Percentiles rank a stretch among this genome's conserved stretches.
phyloP scores from a whole-genome alignment of 257 asterid species.

The Jacaranda mimosifolia region DNA sequence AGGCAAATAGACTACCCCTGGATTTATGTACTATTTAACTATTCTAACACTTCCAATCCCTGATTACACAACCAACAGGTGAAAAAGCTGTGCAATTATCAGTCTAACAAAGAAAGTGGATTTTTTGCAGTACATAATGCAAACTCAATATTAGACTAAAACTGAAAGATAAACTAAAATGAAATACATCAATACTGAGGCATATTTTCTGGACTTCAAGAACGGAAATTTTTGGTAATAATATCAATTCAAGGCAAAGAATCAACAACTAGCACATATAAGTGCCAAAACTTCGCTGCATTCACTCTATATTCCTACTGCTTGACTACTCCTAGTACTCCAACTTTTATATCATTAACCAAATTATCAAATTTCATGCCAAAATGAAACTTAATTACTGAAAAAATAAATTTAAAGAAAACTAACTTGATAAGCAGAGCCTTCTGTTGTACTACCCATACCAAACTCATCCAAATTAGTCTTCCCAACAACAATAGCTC shows the following conservation, averaged over 20 bases:
- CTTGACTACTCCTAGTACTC: not conserved
- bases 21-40: not conserved
- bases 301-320: not conserved
- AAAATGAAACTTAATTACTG: not conserved
- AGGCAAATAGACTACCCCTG: not conserved
- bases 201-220: too few relatives aligned
- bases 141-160: not conserved
- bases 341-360: not conserved
- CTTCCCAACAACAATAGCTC: conserved; percentile 89
- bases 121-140: conserved; percentile 3
- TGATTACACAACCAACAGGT: not conserved
- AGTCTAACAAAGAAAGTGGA: not conserved
- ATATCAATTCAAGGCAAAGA: not conserved
- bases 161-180: not conserved
- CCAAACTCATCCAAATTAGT: conserved; percentile 99
- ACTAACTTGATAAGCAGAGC: conserved; percentile 83
- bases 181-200: not conserved
- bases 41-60: not conserved
- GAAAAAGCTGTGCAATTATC: not conserved
- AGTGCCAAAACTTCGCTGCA: not conserved
- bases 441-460: conserved; percentile 98
- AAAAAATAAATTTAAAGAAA: not conserved
- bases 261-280: not conserved
- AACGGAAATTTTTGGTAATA: not conserved
- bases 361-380: conserved; percentile 3